Evolutionary conservation across 805 yeast genomes (phyloP), one percentile per base, ranked within the genome.

Genomic region (Sugiyamaella qingdaonensis): DNA sequence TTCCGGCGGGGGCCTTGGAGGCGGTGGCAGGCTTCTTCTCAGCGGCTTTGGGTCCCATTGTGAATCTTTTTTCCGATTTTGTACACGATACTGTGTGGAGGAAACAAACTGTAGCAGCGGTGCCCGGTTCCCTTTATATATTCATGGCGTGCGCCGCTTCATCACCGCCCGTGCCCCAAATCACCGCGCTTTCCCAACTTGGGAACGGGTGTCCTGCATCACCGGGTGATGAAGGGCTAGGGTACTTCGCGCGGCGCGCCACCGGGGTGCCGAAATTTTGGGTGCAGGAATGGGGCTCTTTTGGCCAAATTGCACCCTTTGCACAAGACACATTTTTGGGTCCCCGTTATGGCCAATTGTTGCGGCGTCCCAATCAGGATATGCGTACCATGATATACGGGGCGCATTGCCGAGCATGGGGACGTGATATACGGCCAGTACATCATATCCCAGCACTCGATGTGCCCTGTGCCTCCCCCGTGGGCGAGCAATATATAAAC

Each of bases 1-100:
- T 91, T 69, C 97, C 91, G 74, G 97, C 98, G 60, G 78, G 78
- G 58, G 77, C 76, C 71, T 73, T 74, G 54, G 72, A 68, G 60
- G 76, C 74, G 43, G 67, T 59, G 61, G 66, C 68, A 67, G 84
- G 84, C 71, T 81, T 79, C 81, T 81, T 80, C 72, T 79, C 82
- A 68, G 82, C 85, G 68, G 77, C 74, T 59, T 69, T 69, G 46
- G 75, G 67, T 57, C 75, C 68, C 77, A 73, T 73, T 67, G 56
- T 60, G 52, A 60, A 64, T 56, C 58, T 64, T 65, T 67, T 64
- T 62, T 56, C 51, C 61, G 59, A 53, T 55, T 61, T 50, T 52
- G 58, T 58, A 42, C 57, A 46, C 48, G 46, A 39, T 34, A 48
- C 52, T 48, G 56, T 54, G 54, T 52, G 55, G 60, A 58, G 62